These are phyloP conservation scores for Pinus taeda DNA, from an alignment of 75 land plant genomes.

Conservation along the genomic window DNA sequence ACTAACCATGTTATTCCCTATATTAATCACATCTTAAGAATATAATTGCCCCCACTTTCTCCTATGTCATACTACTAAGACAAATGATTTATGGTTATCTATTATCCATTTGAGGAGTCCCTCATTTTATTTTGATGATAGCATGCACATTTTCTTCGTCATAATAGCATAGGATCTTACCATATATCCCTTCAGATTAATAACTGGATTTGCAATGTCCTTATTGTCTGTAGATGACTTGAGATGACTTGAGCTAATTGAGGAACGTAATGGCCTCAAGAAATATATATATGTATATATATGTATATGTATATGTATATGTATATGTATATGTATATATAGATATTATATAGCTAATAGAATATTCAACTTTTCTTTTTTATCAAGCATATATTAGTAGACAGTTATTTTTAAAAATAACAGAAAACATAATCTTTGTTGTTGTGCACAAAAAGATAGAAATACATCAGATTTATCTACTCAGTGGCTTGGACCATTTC, in stretches of 20 bases:
- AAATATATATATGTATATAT: too few species aligned
- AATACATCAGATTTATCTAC: too few species aligned
- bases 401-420: too few species aligned
- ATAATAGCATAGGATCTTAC: conserved; percentile 19
- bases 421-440: too few species aligned
- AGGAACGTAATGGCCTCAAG: conserved; percentile 55
- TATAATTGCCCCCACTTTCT: background rate
- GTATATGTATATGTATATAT: too few species aligned
- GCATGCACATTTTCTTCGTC: too few species aligned
- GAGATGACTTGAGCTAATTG: conserved; percentile 43
- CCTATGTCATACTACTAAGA: background rate
- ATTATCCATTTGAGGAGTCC: background rate
- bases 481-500: too few species aligned
- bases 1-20: conserved; percentile 4
- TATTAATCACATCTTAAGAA: background rate
- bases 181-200: conserved; percentile 65
- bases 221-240: conserved; percentile 31
- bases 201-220: conserved; percentile 20
- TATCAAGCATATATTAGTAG: too few species aligned
- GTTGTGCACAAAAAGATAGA: too few species aligned
- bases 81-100: background rate
- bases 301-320: too few species aligned
- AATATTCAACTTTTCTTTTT: too few species aligned
- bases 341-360: too few species aligned
- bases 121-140: conserved; percentile 2